Evolutionary conservation across 495 filamentous ascomycete species (phyloP).

Genomic region (Podospora fimiseda): DNA sequence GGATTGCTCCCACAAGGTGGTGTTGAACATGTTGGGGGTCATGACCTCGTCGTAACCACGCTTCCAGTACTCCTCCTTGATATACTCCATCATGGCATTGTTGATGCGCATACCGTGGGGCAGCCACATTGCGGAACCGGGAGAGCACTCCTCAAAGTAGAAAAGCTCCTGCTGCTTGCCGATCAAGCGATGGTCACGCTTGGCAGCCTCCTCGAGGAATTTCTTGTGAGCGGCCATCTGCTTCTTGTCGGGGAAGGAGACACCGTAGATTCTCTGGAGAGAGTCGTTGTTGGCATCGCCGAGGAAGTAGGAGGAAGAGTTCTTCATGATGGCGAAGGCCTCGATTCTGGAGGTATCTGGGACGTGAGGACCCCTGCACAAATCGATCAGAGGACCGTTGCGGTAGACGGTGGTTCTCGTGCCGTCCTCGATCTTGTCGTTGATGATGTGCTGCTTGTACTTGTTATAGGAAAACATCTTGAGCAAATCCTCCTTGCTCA

Average conservation of each 20-base stretch:
- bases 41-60: conserved; percentile 93
- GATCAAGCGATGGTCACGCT: conserved; percentile 86
- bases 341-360: conserved; percentile 89
- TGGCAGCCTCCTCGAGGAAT: conserved; percentile 91
- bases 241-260: conserved; percentile 97
- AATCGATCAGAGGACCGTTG: conserved; percentile 48
- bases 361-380: conserved; percentile 66
- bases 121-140: conserved; percentile 90
- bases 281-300: conserved; percentile 90
- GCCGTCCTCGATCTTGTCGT: conserved; percentile 81
- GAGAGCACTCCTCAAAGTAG: conserved; percentile 89
- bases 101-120: conserved; percentile 88
- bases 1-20: conserved; percentile 82
- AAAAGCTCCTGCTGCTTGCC: conserved; percentile 94
- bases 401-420: conserved; percentile 91
- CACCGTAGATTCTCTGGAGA: conserved; percentile 89
- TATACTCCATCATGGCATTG: conserved; percentile 74
- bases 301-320: conserved; percentile 94
- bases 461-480: conserved; percentile 93
- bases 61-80: conserved; percentile 84
- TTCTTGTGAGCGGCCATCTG: conserved; percentile 81
- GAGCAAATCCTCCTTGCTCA: conserved; percentile 81
- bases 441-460: conserved; percentile 87
- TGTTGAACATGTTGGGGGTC: conserved; percentile 93
- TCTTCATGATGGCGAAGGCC: conserved; percentile 85